Evolutionary conservation across 805 yeast species (phyloP).

Genomic region (Sugiyamaella floridensis): DNA sequence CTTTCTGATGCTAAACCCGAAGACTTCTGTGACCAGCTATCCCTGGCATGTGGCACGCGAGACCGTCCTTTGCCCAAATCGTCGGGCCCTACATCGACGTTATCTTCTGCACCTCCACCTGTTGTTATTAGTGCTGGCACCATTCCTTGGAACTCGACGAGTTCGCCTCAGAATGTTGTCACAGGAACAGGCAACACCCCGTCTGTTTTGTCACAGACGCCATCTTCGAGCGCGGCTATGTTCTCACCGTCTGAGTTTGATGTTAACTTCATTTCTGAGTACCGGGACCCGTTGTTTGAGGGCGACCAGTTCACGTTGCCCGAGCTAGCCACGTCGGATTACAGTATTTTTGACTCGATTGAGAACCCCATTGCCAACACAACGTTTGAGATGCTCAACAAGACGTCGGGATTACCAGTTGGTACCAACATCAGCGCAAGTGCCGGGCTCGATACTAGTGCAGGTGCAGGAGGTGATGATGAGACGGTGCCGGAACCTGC

Average conservation of each 20-base stretch:
- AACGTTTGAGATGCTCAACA: conserved; percentile 12
- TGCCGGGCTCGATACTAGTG: neutral
- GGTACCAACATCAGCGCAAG: neutral
- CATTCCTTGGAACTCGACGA: conserved; percentile 14
- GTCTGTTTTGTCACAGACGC: neutral
- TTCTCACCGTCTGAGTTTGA: conserved; percentile 27
- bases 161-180: conserved; percentile 1
- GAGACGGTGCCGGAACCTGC: conserved; percentile 29
- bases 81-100: conserved; percentile 4
- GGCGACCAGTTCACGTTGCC: conserved; percentile 30
- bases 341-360: conserved; percentile 32
- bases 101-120: conserved; percentile 7
- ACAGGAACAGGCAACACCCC: neutral
- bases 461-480: conserved; percentile 15
- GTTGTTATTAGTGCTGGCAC: conserved; percentile 18
- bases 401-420: neutral
- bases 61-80: conserved; percentile 53
- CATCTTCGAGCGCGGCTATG: conserved; percentile 7
- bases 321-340: conserved; percentile 29
- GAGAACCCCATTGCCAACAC: conserved; percentile 23
- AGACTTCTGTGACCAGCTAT: conserved; percentile 72
- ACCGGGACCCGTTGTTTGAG: conserved; percentile 27
- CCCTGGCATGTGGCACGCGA: conserved; percentile 77
- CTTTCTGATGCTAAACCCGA: conserved; percentile 23
- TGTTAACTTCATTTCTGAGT: conserved; percentile 23